Base-by-base conservation (phyloP, 306 rosid genomes). In the Gastrolobium villosum region DNA sequence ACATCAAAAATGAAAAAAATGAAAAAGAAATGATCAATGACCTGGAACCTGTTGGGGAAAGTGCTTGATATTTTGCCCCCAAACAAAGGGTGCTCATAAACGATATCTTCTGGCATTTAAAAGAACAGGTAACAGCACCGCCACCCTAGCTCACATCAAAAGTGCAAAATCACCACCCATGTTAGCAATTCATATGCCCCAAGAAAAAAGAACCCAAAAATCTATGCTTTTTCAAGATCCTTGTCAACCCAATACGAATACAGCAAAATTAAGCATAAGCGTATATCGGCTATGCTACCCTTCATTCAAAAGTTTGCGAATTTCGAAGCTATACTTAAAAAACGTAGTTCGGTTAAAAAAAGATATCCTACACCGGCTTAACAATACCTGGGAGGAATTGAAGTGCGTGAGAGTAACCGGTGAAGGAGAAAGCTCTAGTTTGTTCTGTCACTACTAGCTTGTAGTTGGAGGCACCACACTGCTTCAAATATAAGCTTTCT, bases 1-100 rank as follows among this genome's bases (percentile, higher is more conserved):
- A 65, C 8, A 65, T 26, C 5, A 28, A 35, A 67, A 52, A 30
- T 5, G 8, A 20, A 4, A 8, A 65, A 4, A 20, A n/a, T n/a
- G n/a, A 37, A 1, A 1, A 9, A 46, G 34, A n/a, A 20, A 46
- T 8, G 6, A 79, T 1, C 1, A 31, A 65, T 49, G 77, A 92
- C 99, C 99, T 88, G 89, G 54, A 91, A 93, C 41, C 98, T 77
- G 7, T 53, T 74, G 44, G 99, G 94, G 65, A 93, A 88, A 35
- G 85, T 68, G 88, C 90, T 82, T 72, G 87, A 79, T 44, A 95
- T 62, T 35, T 93, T 88, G 11, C 91, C 96, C 39, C 92, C 98
- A 83, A 82, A 88, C 83, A 96, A 76, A 15, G 89, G 84, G 62
- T 78, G 96, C 59, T 85, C 86, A 3, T 64, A 39, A 82, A 53